These are phyloP conservation scores for Sutorius australiensis DNA, from an alignment of 768 basidiomycete species.

Conservation along the genomic window DNA sequence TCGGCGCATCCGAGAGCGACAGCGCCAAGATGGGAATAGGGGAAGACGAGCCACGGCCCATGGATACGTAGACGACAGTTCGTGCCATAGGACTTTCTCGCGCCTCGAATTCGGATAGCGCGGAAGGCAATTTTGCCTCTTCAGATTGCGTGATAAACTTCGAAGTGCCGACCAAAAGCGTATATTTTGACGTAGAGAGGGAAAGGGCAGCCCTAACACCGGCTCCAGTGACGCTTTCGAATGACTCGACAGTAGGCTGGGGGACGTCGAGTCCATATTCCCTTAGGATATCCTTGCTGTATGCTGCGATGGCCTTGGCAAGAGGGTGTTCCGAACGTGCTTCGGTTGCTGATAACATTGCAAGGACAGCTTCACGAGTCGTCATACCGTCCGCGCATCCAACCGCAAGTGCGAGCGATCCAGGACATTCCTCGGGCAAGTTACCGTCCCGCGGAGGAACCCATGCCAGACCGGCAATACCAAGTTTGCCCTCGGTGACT, in stretches of 20 bases:
- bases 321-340: constrained; percentile 94
- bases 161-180: constrained; percentile 72
- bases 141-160: constrained; percentile 61
- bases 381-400: constrained; percentile 61
- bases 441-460: constrained; percentile 38
- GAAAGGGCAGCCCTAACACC: constrained; percentile 74
- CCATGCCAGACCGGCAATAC: constrained; percentile 77
- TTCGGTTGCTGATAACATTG: constrained; percentile 84
- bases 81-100: constrained; percentile 71
- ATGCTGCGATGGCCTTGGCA: constrained; percentile 85
- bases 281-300: constrained; percentile 65
- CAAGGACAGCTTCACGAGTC: constrained; percentile 56
- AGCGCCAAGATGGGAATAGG: constrained; percentile 71
- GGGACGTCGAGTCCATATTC: constrained; percentile 39
- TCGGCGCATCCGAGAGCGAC: constrained; percentile 84
- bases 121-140: constrained; percentile 50
- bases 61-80: constrained; percentile 84
- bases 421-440: constrained; percentile 12
- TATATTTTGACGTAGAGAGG: constrained; percentile 50
- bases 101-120: constrained; percentile 61
- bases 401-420: constrained; percentile 11
- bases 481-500: constrained; percentile 91
- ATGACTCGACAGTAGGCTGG: constrained; percentile 58
- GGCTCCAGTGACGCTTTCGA: constrained; percentile 86
- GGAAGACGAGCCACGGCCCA: constrained; percentile 38